Base-by-base conservation (phyloP, 768 basidiomycete species). In the Pisolithus albus region DNA sequence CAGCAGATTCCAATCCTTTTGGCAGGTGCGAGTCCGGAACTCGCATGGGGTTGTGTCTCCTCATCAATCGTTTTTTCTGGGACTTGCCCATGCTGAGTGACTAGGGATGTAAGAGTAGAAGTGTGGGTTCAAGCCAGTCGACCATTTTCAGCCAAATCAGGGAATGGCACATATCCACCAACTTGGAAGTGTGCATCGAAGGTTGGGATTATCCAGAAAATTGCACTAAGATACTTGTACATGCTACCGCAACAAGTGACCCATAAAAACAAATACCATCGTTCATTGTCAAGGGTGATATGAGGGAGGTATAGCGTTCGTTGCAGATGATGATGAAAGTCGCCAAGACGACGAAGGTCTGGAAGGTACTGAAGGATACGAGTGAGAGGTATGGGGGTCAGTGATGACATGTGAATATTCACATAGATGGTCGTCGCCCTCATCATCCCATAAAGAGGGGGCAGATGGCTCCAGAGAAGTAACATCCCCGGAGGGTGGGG, bases 21-120 rank as follows among this genome's bases (percentile, higher is more conserved):
- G 89, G 84, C 4, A 97, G 72, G 74, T 96, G 92, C 3, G 88
- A 84, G 68, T 96, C 93, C 19, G 94, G 93, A 0, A 97, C 92
- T 34, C 93, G 79, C 73, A 96, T 78, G 7, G 93, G 93, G 61
- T 97, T 96, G 69, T 96, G 93, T 52, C 93, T 76, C 41, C 89
- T 83, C 85, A 84, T 84, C 8, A 79, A 63, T 52, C 81, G 78
- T 64, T 92, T 91, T 72, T 94, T 95, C 64, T 94, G 92, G 38
- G 89, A 83, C 70, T 95, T 96, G 59, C 92, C 93, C 93, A 97
- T 97, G 52, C 5, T 26, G 26, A 24, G 8, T 19, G 51, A 53
- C 13, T 34, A 34, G 34, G 15, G 34, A 3, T 11, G 11, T 9
- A 34, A 34, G 34, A 15, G 34, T 34, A 15, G 26, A 13, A 13